phyloP scores from a whole-genome alignment of 192 early-diverging fungal genomes.

The Globomyces pollinis-pini region DNA sequence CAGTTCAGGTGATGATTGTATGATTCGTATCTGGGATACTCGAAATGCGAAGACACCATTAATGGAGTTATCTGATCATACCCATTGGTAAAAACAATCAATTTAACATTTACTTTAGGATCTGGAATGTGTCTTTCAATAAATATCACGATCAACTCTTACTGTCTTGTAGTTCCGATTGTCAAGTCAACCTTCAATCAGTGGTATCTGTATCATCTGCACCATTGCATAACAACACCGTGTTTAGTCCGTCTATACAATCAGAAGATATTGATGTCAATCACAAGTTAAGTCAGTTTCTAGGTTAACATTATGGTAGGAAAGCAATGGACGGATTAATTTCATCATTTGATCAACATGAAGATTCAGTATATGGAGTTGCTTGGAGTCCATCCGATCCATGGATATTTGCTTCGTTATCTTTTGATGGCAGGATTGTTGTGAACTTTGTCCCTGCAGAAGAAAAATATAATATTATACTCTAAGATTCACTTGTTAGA shows the following conservation, averaged over 20 bases:
- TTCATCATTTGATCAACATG: constrained; percentile 85
- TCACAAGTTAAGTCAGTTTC: constrained; percentile 2
- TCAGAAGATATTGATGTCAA: constrained; percentile 26
- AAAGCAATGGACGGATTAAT: constrained; percentile 70
- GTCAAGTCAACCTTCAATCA: constrained; percentile 79
- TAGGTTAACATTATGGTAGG: constrained; percentile 9
- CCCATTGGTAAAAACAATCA: constrained; percentile 88
- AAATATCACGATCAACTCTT: constrained; percentile 88
- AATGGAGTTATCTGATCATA: constrained; percentile 67
- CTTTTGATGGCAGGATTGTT: constrained; percentile 88
- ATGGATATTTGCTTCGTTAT: constrained; percentile 91
- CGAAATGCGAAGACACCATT: constrained; percentile 49
- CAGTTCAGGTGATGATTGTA: constrained; percentile 81
- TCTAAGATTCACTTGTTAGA: constrained; percentile 22
- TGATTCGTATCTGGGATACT: constrained; percentile 82
- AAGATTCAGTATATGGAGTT: constrained; percentile 85
- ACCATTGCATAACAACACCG: constrained; percentile 19
- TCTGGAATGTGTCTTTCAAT: constrained; percentile 80
- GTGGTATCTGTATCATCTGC: constrained; percentile 80
- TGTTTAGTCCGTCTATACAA: constrained; percentile 20
- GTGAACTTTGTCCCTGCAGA: constrained; percentile 82
- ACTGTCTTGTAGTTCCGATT: constrained; percentile 77
- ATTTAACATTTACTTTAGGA: constrained; percentile 38
- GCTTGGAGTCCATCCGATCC: constrained; percentile 86
- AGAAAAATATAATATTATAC: constrained; percentile 79